Evolutionary conservation across 2,329 filamentous ascomycete species (phyloP).

Genomic region (Domatiomyces catenatus): DNA sequence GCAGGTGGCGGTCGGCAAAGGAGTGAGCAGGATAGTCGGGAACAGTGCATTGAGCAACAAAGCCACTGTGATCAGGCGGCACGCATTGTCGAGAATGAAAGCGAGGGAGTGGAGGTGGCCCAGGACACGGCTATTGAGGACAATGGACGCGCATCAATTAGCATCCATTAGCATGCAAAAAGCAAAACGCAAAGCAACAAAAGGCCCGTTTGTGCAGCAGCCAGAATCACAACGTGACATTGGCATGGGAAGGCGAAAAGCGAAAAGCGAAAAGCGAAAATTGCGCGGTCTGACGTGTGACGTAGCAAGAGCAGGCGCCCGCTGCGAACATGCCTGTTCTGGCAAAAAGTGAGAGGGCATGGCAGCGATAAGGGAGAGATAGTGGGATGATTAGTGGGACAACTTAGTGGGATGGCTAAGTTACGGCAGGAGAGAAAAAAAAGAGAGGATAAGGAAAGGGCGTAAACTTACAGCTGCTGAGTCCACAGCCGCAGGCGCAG

Average conservation of each 20-base stretch:
- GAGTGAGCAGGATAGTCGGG: not conserved
- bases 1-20: constrained; percentile 10
- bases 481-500: too few relatives aligned
- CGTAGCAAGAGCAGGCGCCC: too few relatives aligned
- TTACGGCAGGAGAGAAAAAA: too few relatives aligned
- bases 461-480: not conserved
- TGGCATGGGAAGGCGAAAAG: not conserved
- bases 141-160: not conserved
- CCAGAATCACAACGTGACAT: not conserved
- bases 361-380: not conserved
- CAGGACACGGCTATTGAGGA: not conserved
- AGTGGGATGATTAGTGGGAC: not conserved
- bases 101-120: not conserved
- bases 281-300: not conserved
- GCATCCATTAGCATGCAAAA: not conserved
- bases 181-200: not conserved
- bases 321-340: too few relatives aligned
- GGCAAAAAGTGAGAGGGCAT: not conserved
- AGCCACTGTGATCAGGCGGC: not conserved
- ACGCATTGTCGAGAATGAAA: not conserved
- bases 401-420: not conserved
- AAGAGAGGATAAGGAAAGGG: not conserved
- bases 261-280: not conserved
- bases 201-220: not conserved
- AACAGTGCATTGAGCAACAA: not conserved